phyloP scores from a whole-genome alignment of 495 filamentous ascomycete species.

The Lichina pygmaea region DNA sequence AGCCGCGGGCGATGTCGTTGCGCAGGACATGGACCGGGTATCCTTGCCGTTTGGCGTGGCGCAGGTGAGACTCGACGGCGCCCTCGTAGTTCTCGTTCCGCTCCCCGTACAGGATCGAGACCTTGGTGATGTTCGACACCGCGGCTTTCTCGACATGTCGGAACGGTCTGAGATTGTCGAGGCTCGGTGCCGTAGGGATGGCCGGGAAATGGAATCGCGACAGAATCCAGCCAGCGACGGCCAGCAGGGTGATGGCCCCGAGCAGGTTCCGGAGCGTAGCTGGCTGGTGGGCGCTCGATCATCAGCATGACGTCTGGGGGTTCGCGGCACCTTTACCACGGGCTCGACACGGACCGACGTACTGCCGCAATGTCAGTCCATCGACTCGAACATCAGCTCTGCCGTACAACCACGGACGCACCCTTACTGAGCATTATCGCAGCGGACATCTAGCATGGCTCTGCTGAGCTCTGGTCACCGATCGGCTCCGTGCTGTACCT shows the following conservation, averaged over 20 bases:
- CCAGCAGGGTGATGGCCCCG: background rate
- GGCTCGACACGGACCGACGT: no score
- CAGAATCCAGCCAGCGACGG: background rate
- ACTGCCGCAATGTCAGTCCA: no score
- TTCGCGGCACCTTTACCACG: no score
- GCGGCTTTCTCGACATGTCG: background rate
- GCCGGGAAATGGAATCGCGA: background rate
- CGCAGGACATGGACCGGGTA: constrained; percentile 16
- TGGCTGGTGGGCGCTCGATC: background rate
- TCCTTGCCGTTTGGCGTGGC: constrained; percentile 14
- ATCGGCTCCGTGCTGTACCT: no score
- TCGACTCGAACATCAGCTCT: no score
- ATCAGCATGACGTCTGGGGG: no score
- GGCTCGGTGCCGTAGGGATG: background rate
- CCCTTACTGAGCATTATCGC: no score
- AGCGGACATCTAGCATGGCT: no score
- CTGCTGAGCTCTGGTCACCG: no score
- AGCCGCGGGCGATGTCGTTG: constrained; percentile 11
- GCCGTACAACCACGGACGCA: no score
- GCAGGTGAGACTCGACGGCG: constrained; percentile 15
- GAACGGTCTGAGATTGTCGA: background rate
- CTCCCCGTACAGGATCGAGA: constrained; percentile 12
- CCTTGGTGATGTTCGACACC: constrained; percentile 6
- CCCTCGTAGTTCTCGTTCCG: constrained; percentile 13
- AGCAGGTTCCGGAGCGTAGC: background rate